Percentiles rank a stretch among this genome's conserved stretches.
These are phyloP conservation scores for Boletus mariae DNA, from an alignment of 1,284 basidiomycete genomes.

Conservation along the genomic window DNA sequence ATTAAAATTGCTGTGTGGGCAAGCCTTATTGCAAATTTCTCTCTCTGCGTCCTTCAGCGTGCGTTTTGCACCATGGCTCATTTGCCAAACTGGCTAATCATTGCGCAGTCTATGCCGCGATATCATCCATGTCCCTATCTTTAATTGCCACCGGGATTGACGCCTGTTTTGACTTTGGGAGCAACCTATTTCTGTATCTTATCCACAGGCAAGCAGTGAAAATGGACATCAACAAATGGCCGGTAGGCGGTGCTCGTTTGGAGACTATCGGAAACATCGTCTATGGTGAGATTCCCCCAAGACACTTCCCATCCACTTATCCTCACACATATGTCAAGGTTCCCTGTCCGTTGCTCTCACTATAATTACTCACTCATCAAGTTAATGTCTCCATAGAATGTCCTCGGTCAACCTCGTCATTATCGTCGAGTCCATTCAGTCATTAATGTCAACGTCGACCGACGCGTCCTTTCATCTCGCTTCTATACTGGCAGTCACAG, in stretches of 20 bases:
- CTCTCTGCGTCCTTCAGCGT: conserved; percentile 69
- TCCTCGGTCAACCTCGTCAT: conserved; percentile 81
- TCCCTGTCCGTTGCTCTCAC: conserved; percentile 51
- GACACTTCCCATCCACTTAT: background rate
- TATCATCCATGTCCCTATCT: conserved; percentile 82
- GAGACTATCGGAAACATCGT: conserved; percentile 91
- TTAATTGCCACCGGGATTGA: conserved; percentile 89
- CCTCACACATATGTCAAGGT: conserved; percentile 42
- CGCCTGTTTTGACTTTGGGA: conserved; percentile 87
- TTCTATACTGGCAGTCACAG: conserved; percentile 78
- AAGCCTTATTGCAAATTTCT: conserved; percentile 75
- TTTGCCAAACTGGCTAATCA: background rate
- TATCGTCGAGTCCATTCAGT: conserved; percentile 78
- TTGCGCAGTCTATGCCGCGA: conserved; percentile 77
- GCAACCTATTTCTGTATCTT: conserved; percentile 83
- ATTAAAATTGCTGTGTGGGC: conserved; percentile 87
- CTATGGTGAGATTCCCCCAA: conserved; percentile 56
- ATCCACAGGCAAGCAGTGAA: conserved; percentile 72
- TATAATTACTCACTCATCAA: background rate
- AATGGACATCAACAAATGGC: conserved; percentile 85
- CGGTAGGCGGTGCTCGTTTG: conserved; percentile 84
- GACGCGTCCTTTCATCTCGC: conserved; percentile 76
- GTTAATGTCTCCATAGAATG: conserved; percentile 55
- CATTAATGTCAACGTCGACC: conserved; percentile 59
- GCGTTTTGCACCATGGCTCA: conserved; percentile 19